Evolutionary conservation across 805 yeast species (phyloP), one percentile per base, ranked within the genome.

Genomic region (Hanseniaspora clermontiae): DNA sequence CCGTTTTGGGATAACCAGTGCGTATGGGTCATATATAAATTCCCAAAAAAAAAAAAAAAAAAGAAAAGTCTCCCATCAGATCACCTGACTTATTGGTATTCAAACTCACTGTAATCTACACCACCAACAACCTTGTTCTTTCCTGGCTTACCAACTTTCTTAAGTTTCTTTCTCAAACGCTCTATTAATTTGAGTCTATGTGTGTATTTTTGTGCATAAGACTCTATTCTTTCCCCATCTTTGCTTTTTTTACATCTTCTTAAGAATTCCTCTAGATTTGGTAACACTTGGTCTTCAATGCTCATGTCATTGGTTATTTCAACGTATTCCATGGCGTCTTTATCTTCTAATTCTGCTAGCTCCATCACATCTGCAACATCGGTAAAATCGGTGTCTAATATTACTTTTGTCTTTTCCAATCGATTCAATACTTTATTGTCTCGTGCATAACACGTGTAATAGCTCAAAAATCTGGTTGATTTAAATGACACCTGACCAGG

Each of bases 401-500:
- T 90, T 1, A 72, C 70, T 59, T 80, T 77, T 5, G 91, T 83
- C 67, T 82, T 84, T 63, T 77, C 79, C 58, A 85, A 69, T 60
- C 81, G 73, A 62, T 83, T 84, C 40, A 86, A 65, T 1, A 82
- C 71, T 5, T 77, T 68, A 63, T 81, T 84, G 47, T 82, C 82
- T 60, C 81, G 74, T 40, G 74, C 74, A 51, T 74, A 76, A 36
- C 87, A 76, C 59, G 73, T 75, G 34, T 79, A 68, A 59, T 78
- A 75, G 59, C 72, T 77, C 27, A 83, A 81, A 52, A 71, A 68
- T 59, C 76, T 78, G 1, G 73, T 75, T 58, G 82, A 80, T 57
- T 82, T 77, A 67, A 84, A 86, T 0, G 86, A 78, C 7, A 86
- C 95, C 51, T 87, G 87, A 4, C 95, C 95, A 5, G 78, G 79